Conservation (phyloP, 2,329 filamentous ascomycete genomes). For the Niveomyces coronatus region DNA sequence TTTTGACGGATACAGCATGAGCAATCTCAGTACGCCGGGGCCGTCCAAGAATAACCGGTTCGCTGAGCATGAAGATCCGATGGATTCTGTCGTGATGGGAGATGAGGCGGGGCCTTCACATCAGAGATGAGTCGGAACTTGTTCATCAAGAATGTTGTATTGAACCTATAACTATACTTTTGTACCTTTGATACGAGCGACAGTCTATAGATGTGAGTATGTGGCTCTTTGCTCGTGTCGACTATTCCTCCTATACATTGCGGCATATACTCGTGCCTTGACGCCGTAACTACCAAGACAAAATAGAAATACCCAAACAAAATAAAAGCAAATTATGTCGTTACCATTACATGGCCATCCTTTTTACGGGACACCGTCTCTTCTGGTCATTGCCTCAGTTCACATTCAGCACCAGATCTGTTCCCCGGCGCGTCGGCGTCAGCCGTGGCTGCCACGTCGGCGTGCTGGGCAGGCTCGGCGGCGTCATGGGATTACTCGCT, state of each 20-base stretch:
- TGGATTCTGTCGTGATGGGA: slow-evolving; percentile 6
- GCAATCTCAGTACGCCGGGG: slow-evolving; percentile 7
- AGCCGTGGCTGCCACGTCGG: slow-evolving; percentile 54
- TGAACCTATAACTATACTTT: neutral
- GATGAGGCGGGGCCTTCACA: neutral
- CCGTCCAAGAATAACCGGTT: neutral
- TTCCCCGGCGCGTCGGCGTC: slow-evolving; percentile 56
- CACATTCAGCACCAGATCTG: slow-evolving; percentile 52
- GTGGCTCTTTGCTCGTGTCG: no score
- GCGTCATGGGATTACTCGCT: neutral
- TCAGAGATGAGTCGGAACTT: neutral
- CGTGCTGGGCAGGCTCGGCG: slow-evolving; percentile 29
- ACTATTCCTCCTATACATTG: neutral
- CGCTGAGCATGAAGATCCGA: slow-evolving; percentile 5
- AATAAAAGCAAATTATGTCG: slow-evolving; percentile 2
- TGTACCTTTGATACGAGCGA: neutral
- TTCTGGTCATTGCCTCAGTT: slow-evolving; percentile 26
- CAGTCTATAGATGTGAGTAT: no score
- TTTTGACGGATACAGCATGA: slow-evolving; percentile 9
- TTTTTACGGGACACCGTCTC: no score
- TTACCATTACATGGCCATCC: no score
- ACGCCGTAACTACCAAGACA: no score
- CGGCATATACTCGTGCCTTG: neutral
- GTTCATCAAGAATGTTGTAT: neutral
- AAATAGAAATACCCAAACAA: no score